Percentiles rank a stretch among this genome's conserved stretches.
Conservation (phyloP, 2,329 filamentous ascomycete species). For the Paecilomyces fulvus region DNA sequence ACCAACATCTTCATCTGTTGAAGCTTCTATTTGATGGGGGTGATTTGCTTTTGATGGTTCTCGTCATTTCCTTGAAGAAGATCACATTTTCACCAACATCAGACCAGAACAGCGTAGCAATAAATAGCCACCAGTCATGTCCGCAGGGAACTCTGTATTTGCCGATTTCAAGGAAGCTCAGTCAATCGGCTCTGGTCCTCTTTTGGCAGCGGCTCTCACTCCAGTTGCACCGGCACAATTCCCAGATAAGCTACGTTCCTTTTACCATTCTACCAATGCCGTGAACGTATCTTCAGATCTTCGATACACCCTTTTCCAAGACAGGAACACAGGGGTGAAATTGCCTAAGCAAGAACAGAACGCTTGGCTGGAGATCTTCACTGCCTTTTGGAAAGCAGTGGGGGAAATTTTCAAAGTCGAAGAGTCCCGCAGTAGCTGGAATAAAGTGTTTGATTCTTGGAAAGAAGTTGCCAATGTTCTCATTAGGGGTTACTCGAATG, state of each 20-base stretch:
- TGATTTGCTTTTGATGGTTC: background rate
- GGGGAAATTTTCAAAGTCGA: slow-evolving; percentile 63
- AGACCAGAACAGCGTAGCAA: background rate
- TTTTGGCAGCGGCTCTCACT: slow-evolving; percentile 64
- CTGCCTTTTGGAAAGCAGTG: slow-evolving; percentile 73
- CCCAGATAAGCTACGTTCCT: slow-evolving; percentile 57
- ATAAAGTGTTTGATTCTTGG: slow-evolving; percentile 80
- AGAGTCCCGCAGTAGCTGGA: slow-evolving; percentile 59
- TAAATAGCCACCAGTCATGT: slow-evolving; percentile 3
- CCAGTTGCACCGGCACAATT: slow-evolving; percentile 58
- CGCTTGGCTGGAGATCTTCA: slow-evolving; percentile 83
- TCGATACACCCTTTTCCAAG: slow-evolving; percentile 60
- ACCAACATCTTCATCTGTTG: background rate
- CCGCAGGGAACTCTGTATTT: slow-evolving; percentile 46
- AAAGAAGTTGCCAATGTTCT: slow-evolving; percentile 71
- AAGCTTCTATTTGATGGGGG: background rate
- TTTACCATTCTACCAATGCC: slow-evolving; percentile 63
- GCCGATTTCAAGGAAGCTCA: slow-evolving; percentile 65
- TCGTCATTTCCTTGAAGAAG: background rate
- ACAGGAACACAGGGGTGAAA: slow-evolving; percentile 44
- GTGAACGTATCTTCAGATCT: slow-evolving; percentile 61
- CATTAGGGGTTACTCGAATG: slow-evolving; percentile 70
- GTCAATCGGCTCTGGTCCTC: slow-evolving; percentile 56
- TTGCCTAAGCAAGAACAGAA: slow-evolving; percentile 60
- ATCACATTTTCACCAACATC: background rate